phyloP scores from a whole-genome alignment of 163 green algal species.

The Chloromonas sp. region DNA sequence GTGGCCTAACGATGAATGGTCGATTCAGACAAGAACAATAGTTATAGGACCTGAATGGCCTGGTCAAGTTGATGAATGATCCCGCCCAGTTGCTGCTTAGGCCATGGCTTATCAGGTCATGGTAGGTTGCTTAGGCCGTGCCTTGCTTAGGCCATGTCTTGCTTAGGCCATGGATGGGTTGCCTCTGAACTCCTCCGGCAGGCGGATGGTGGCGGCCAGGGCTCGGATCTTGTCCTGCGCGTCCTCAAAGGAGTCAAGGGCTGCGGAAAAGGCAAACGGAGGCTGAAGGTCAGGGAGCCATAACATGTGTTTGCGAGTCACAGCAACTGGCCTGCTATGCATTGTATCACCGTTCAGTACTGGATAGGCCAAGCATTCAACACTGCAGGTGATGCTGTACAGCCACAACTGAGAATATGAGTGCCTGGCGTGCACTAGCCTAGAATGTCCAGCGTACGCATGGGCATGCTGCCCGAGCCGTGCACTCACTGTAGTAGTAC shows the following conservation, averaged over 20 bases:
- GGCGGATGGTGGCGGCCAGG: neutral
- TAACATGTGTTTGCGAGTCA: too few species aligned
- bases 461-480: neutral
- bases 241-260: neutral
- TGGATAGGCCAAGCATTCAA: neutral
- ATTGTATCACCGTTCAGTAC: neutral
- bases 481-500: conserved; percentile 42
- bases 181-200: too few species aligned
- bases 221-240: neutral
- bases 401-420: neutral
- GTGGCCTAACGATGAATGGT: too few species aligned
- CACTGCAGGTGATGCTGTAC: neutral
- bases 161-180: too few species aligned
- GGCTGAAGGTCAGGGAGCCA: neutral
- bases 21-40: too few species aligned
- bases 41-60: too few species aligned
- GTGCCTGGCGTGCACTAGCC: neutral
- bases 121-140: too few species aligned
- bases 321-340: too few species aligned
- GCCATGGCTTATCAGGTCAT: too few species aligned
- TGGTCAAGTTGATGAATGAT: too few species aligned
- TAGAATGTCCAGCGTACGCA: neutral
- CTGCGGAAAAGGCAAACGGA: neutral
- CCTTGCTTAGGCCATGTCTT: too few species aligned
- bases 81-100: too few species aligned